Evolutionary conservation across 2,329 filamentous ascomycete genomes (phyloP), one percentile per base, ranked within the genome.

Genomic region (Arthrocladium fulminans): DNA sequence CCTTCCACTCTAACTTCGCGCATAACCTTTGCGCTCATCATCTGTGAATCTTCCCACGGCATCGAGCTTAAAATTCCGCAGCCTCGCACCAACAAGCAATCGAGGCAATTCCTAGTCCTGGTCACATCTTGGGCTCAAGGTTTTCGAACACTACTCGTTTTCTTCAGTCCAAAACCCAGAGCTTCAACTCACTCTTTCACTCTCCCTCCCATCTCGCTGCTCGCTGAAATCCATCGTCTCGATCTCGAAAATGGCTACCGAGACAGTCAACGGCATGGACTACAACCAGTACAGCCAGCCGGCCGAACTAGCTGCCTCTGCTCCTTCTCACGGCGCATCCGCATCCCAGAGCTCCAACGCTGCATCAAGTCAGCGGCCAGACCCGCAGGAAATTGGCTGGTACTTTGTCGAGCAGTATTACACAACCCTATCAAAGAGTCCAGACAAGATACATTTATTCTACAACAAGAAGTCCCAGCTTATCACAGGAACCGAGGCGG

Each of bases 401-500:
- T 97, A 90, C 73, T 98, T 98, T 60, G 92, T 98, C 51, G 89
- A 97, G 78, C 88, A 95, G 70, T 98, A 96, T 76, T 98, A 98
- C 73, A 97, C 87, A 60, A 98, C 88, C 54, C 73, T 98, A 64
- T 96, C 89, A 80, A 89, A 90, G 71, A 86, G 75, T 57, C 89
- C 92, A 19, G 88, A 95, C 65, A 94, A 92, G 71, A 85, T 98
- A 61, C 90, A 81, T 68, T 81, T 97, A 47, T 98, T 96, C 76
- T 97, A 97, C 72, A 85, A 87, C 72, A 95, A 95, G 72, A 84
- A 83, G 57, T 97, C 92, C 49, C 89, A 96, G 70, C 90, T 95
- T 62, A 88, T 97, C 53, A 92, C 85, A 59, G 92, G 92, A 47
- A 79, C 82, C 42, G 92, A 98, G 72, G 88, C 89, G 52, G 88